Percentiles rank a stretch among this genome's conserved stretches.
These are phyloP conservation scores for Pyronema domesticum DNA, from an alignment of 495 filamentous ascomycete genomes.

Conservation along the genomic window DNA sequence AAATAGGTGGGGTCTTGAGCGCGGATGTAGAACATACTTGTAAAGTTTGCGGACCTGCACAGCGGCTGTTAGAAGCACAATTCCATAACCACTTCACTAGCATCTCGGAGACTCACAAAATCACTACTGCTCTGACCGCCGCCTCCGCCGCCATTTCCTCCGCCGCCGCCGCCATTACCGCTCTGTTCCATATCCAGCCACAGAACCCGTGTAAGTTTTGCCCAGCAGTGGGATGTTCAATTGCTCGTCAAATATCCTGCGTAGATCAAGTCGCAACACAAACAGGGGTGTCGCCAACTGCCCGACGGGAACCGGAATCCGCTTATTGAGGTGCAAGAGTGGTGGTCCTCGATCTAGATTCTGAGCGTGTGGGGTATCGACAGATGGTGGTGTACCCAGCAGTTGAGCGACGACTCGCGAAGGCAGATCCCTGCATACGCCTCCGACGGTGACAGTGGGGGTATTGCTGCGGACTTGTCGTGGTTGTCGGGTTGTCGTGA, in stretches of 20 bases:
- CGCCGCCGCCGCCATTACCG: conserved; percentile 36
- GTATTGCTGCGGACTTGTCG: not conserved
- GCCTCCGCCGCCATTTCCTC: conserved; percentile 36
- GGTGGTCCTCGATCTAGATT: conserved; percentile 2
- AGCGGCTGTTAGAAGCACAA: conserved; percentile 17
- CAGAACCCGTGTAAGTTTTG: not conserved
- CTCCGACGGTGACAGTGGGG: not conserved
- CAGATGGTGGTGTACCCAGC: conserved; percentile 5
- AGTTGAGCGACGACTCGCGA: not conserved
- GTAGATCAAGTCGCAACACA: not conserved
- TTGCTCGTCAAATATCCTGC: too few species aligned
- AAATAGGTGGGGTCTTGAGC: conserved; percentile 7
- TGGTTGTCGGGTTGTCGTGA: too few species aligned
- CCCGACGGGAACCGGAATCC: conserved; percentile 3
- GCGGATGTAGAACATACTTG: conserved; percentile 45
- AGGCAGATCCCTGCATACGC: conserved; percentile 1
- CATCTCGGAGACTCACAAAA: conserved; percentile 42
- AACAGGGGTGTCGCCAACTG: conserved; percentile 1
- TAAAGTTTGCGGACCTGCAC: conserved; percentile 89
- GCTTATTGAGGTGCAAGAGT: conserved; percentile 2
- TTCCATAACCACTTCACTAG: conserved; percentile 1
- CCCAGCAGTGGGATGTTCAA: too few species aligned
- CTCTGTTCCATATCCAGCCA: conserved; percentile 16
- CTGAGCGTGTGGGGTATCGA: conserved; percentile 4
- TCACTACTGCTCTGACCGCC: conserved; percentile 57